A percentile compares a stretch with the other conserved stretches of the same genome.
Conservation (phyloP, 345 rosid genomes). For the Citropsis articulata region DNA sequence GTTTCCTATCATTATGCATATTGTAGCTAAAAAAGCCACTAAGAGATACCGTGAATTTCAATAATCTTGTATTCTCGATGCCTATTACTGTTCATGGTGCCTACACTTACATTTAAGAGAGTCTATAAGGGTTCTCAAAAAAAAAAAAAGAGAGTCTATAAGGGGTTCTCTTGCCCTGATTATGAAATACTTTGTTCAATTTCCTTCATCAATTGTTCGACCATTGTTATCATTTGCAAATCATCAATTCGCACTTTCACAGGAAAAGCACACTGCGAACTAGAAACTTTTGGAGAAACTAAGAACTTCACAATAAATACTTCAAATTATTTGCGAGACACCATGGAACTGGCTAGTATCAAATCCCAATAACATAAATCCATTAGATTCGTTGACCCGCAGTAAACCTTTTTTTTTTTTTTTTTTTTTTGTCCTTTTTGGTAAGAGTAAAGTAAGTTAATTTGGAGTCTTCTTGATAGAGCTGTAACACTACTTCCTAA, state of each 20-base stretch:
- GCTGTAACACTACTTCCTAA: background rate
- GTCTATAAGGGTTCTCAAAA: constrained; percentile 10
- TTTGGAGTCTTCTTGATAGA: background rate
- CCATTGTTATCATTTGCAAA: background rate
- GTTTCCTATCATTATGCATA: constrained; percentile 1
- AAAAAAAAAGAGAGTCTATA: constrained; percentile 8
- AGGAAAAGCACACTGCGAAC: background rate
- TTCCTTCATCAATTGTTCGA: background rate
- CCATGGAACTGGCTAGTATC: background rate
- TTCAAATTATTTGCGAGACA: background rate
- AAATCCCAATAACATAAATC: background rate
- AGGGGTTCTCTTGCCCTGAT: background rate
- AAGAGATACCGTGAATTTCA: background rate
- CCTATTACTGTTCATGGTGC: constrained; percentile 2
- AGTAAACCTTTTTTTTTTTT: background rate
- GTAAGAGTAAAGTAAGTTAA: background rate
- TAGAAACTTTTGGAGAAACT: background rate
- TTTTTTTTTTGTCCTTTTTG: background rate
- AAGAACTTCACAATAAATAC: background rate
- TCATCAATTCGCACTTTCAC: background rate
- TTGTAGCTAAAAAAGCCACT: background rate
- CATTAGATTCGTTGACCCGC: background rate
- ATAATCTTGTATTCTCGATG: background rate
- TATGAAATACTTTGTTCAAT: constrained; percentile 5
- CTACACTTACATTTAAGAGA: background rate